Evolutionary conservation across 1,284 basidiomycete species (phyloP), one percentile per base, ranked within the genome.

Genomic region (Phellopilus nigrolimitatus): DNA sequence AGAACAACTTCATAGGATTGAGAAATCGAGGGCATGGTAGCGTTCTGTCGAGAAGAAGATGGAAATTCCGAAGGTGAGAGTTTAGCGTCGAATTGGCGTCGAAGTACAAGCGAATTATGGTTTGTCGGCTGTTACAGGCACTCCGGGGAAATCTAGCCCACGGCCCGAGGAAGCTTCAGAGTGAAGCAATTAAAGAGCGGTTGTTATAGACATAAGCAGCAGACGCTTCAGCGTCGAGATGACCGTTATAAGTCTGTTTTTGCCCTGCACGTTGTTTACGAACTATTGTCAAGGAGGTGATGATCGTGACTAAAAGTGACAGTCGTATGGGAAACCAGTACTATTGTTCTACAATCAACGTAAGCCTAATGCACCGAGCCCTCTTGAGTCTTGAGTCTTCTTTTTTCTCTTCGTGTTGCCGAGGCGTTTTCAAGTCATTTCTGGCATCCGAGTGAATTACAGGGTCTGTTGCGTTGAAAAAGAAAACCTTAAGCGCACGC

Each of bases 1-100:
- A 86, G 76, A 51, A 78, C 71, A 61, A 85, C 74, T 62, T 84
- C 82, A 66, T 82, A 84, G 55, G 63, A 69, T 56, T 73, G 69
- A 21, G 73, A 72, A 68, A 73, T 62, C 59, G 66, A 69, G 61
- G 75, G 75, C 75, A 78, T 78, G 55, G 47, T 48, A 45, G 56
- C 37, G 36, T 13, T 19, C 25, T 37, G 34, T 49, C 27, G 24
- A 39, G 33, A 49, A 37, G n/a, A n/a, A n/a, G 33, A 33, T 30
- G 48, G 27, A 21, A 39, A 36, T 15, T 21, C 19, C 47, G 36
- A 46, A 42, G 55, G 54, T 53, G 46, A 31, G 51, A 47, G 50
- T n/a, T n/a, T n/a, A n/a, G n/a, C n/a, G n/a, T n/a, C n/a, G n/a
- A n/a, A n/a, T n/a, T n/a, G n/a, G n/a, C n/a, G n/a, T n/a, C n/a